Evolutionary conservation across 2,329 filamentous ascomycete species (phyloP), one percentile per base, ranked within the genome.

Genomic region (Fonsecaea monophora): DNA sequence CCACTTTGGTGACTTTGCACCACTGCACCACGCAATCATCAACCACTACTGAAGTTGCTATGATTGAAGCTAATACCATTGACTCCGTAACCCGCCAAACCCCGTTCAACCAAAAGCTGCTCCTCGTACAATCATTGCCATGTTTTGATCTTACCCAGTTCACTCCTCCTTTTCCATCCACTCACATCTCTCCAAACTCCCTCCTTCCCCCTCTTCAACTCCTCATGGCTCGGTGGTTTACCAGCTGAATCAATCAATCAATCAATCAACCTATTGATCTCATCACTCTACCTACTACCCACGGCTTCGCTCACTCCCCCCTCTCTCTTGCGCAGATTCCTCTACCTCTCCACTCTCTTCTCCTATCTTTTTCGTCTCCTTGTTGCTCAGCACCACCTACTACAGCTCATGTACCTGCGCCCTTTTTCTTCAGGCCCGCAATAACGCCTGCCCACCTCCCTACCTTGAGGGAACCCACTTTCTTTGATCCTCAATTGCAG

Each of bases 101-200:
- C 25, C 25, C 25, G 25, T 25, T 25, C 25, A 25, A 25, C 25
- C 25, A 25, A 25, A 25, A 25, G 25, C 25, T 25, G 25, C 25
- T 25, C 25, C 25, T 25, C 25, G 25, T 25, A 25, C 25, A 25
- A 25, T 25, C 25, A 25, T 25, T 25, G 25, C 25, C 25, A 25
- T 25, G 7, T 8, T 32, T 54, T 53, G 48, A 62, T 53, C 42
- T 38, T 53, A 37, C 42, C 13, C n/a, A 15, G 42, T 32, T 54
- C 32, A 18, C 35, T 38, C 32, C 50, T 40, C 21, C 1, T 32
- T 6, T 32, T 21, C 35, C 45, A 25, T 38, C 60, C 60, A 62
- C 60, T 62, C 60, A 62, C 25, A 54, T 55, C n/a, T 13, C 50
- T 62, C 48, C 58, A 60, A 50, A 54, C 21, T 54, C 42, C 35